Base-by-base conservation (phyloP, 176 grass and related monocot genomes). In the Puya raimondii region DNA sequence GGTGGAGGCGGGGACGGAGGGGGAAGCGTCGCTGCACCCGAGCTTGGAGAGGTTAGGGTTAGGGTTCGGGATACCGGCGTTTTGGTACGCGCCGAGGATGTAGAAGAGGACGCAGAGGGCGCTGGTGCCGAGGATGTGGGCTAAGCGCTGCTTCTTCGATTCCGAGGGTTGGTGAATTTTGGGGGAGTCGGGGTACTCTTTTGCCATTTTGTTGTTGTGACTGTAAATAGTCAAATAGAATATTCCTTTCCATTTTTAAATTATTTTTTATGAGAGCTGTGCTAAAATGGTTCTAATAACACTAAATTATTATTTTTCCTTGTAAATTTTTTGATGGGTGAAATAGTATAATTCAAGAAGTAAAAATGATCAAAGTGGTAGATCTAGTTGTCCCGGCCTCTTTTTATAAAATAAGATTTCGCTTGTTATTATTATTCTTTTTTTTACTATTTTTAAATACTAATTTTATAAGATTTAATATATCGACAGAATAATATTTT, bases 11-110 rank as follows among this genome's bases (percentile, higher is more conserved):
- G 25, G 25, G 25, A 26, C 2, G 25, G 25, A 26, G 26, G 70
- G 11, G 49, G 52, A 33, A 25, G 50, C 21, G 47, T 70, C 57
- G 48, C 74, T 64, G n/a, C 79, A 81, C 14, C 64, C 79, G 50
- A 74, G 47, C 67, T 75, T 74, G 54, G 77, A 49, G 50, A 79
- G 15, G 58, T 61, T 72, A 65, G 83, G 57, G 72, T 18, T 77
- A 52, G 26, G 53, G 2, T 78, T 80, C 0, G 84, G 81, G 53
- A 85, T 14, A 0, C 81, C 70, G 69, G 80, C 79, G 75, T 99
- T 93, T 74, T 99, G 94, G 84, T 84, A 99, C 27, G 94, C 80
- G 14, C 94, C 94, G 13, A 99, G 77, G 48, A 88, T 73, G 52
- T 93, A 99, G 85, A 90, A 99, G 69, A 88, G 77, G 9, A 91